phyloP scores from a whole-genome alignment of 768 basidiomycete species.

The Auricularia cornea region DNA sequence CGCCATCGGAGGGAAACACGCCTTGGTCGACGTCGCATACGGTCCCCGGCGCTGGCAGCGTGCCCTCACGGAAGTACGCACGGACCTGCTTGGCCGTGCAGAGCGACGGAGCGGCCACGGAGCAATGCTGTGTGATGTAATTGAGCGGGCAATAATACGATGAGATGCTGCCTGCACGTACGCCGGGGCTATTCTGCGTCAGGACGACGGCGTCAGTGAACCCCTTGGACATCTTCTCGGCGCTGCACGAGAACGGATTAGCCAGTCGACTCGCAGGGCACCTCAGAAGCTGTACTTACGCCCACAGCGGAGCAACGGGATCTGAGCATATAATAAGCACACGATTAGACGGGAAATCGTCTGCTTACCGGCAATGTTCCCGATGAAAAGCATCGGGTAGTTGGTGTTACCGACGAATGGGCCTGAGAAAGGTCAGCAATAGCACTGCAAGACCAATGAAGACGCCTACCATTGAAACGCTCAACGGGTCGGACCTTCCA shows the following conservation, averaged over 20 bases:
- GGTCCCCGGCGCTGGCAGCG: conserved; percentile 31
- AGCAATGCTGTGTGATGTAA: conserved; percentile 19
- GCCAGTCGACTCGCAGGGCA: conserved; percentile 9
- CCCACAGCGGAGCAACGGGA: conserved; percentile 8
- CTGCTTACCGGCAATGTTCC: not conserved
- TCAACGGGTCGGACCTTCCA: conserved; percentile 11
- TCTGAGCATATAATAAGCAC: conserved; percentile 1
- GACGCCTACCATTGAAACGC: conserved; percentile 5
- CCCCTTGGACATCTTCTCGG: conserved; percentile 3
- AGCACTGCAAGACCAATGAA: not conserved
- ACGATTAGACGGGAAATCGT: too few species aligned
- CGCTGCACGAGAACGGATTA: conserved; percentile 8
- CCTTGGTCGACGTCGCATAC: conserved; percentile 27
- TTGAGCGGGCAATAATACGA: not conserved
- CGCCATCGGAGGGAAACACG: conserved; percentile 6
- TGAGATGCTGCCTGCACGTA: not conserved
- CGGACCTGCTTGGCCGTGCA: conserved; percentile 29
- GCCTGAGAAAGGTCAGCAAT: not conserved
- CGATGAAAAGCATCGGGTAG: not conserved
- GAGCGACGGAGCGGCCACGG: conserved; percentile 23
- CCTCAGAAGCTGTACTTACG: conserved; percentile 9
- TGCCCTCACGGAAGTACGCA: conserved; percentile 33
- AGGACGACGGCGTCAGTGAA: conserved; percentile 6
- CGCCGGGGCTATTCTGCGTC: conserved; percentile 8
- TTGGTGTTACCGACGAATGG: not conserved